Evolutionary conservation across 768 basidiomycete genomes (phyloP).

Genomic region (Podaxis pistillaris): DNA sequence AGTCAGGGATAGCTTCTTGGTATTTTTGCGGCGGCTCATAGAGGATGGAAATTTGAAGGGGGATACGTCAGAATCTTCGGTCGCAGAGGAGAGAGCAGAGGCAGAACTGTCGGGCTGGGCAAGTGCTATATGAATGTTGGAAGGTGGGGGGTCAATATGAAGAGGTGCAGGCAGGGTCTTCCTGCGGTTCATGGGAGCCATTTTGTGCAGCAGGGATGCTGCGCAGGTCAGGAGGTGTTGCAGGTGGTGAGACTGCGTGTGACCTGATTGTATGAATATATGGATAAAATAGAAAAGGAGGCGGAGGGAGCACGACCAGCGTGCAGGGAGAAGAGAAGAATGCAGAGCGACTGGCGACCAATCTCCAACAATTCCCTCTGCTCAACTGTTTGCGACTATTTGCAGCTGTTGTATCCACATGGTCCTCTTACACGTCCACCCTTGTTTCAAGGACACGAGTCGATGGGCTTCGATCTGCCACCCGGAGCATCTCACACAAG

Average conservation of each 20-base stretch:
- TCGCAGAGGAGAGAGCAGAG: constrained; percentile 50
- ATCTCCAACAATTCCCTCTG: background rate
- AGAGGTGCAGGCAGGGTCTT: constrained; percentile 55
- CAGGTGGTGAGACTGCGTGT: background rate
- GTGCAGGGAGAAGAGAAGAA: constrained; percentile 31
- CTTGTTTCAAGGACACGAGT: background rate
- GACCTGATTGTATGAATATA: background rate
- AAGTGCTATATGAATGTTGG: constrained; percentile 47
- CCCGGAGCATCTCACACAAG: background rate
- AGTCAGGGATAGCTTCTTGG: constrained; percentile 74
- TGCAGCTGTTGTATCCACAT: background rate
- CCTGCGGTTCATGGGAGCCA: constrained; percentile 40
- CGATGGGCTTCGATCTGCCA: background rate
- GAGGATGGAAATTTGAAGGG: constrained; percentile 30
- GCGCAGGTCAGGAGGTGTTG: constrained; percentile 1
- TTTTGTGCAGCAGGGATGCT: constrained; percentile 17
- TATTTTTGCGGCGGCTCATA: constrained; percentile 54
- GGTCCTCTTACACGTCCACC: background rate
- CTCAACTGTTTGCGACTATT: background rate
- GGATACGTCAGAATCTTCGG: constrained; percentile 51
- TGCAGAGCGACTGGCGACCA: constrained; percentile 2
- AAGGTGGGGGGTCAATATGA: constrained; percentile 55
- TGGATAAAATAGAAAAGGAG: background rate
- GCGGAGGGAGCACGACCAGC: constrained; percentile 36
- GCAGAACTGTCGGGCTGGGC: constrained; percentile 45